Base-by-base conservation (phyloP, 257 asterid genomes). In the Pogostemon cablin region DNA sequence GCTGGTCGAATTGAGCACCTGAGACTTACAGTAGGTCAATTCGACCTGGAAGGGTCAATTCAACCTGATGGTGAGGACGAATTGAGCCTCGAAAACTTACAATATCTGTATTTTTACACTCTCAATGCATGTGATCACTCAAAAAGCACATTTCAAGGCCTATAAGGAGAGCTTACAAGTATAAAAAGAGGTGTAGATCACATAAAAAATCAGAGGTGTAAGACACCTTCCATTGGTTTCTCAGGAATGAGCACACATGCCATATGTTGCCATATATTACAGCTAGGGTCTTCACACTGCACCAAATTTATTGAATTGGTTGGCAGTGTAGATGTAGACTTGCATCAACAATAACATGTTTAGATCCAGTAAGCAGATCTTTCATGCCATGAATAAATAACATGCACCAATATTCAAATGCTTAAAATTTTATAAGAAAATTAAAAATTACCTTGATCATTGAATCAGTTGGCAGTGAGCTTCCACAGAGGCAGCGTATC, bases 231-330 rank as follows among this genome's bases (percentile, higher is more conserved):
- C 79, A 69, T 68, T 48, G 97, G 88, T 76, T 87, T 92, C 78
- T 92, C 99, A 38, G 97, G 85, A 81, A 91, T 90, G 77, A 95
- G 80, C 69, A 87, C 98, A 77, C 99, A 95, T 71, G 85, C 71
- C 12, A 92, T 84, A 84, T 95, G 99, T 80, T 95, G 99, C 98
- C 98, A 92, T 38, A 89, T 92, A 68, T 80, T 85, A 74, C 99
- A 92, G 74, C 70, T 86, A 44, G 86, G 81, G 79, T 95, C 98
- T 81, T 90, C 96, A 82, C 99, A 95, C 99, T 95, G 95, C 85
- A 83, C 17, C 68, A 75, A 61, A 54, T 67, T 15, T 12, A 75
- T 60, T 6, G 66, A 60, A 62, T 41, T 7, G 15, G n/a, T 39
- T 7, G 46, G 25, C 3, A 8, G 52, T 41, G 15, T 20, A 41